Evolutionary conservation across 2,329 filamentous ascomycete species (phyloP), one percentile per base, ranked within the genome.

Genomic region (Trichothecium sympodiale): DNA sequence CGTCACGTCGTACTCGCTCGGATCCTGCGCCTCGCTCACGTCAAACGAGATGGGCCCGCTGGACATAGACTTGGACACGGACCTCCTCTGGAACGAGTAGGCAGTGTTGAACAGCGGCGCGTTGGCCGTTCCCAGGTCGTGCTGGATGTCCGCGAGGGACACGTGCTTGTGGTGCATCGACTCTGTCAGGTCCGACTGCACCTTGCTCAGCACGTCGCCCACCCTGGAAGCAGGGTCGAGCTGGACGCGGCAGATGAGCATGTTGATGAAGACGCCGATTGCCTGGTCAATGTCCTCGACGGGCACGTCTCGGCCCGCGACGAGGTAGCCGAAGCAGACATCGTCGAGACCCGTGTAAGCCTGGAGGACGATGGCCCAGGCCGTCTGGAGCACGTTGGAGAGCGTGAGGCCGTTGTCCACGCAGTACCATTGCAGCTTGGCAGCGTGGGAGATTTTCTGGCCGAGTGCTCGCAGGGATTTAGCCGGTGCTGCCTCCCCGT

Each of bases 231-330:
- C n/a, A 4, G 30, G 25, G 26, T 27, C n/a, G 8, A 41, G 15
- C 3, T 34, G 14, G 5, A 38, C 28, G 14, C 34, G 33, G 40
- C 63, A 70, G 35, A 67, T 62, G 4, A 74, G 57, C 62, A 71
- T 71, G 40, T 70, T 71, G 42, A 73, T 67, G 37, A 72, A 70
- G 17, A 57, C 54, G 0, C 70, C 69, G 13, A 67, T 59, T 3
- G 65, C 60, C 4, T 65, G 52, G 5, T 64, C 57, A 15, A 71
- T 62, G 3, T 60, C 58, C 4, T 55, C 50, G 2, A 73, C 53
- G 3, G 65, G 61, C 5, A 63, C 54, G 40, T 73, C 68, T 17
- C 70, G 56, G 5, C 68, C 69, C 0, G 66, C 66, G 3, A 68
- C 46, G 0, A 71, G 59, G 37, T 71, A 67, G 3, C 69, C 69